A percentile compares a stretch with the other conserved stretches of the same genome.
Evolutionary conservation across 1,284 basidiomycete genomes (phyloP).

Genomic region (Spongiforma sp.): DNA sequence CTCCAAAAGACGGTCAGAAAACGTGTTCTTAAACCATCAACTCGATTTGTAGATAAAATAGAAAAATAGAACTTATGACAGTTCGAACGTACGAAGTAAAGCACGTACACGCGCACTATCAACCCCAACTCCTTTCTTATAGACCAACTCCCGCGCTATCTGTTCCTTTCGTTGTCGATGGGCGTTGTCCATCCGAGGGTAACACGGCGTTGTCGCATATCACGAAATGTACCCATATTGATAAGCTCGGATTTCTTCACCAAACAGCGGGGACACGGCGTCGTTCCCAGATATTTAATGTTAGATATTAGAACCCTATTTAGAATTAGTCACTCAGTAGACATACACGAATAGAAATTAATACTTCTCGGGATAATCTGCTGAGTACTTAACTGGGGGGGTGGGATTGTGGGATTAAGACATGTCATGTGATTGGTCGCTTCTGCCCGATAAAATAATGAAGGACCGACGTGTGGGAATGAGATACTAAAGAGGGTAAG

Average conservation of each 20-base stretch:
- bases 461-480: no score
- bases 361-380: background rate
- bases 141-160: background rate
- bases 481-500: no score
- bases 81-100: background rate
- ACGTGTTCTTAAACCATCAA: background rate
- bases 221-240: background rate
- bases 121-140: background rate
- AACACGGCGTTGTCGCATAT: background rate
- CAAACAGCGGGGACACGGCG: conserved; percentile 4
- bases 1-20: background rate
- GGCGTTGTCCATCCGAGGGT: background rate
- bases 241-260: background rate
- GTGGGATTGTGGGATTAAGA: no score
- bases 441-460: no score
- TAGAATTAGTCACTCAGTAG: background rate
- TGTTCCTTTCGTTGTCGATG: background rate
- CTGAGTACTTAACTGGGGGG: no score
- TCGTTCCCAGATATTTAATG: conserved; percentile 2
- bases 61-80: background rate
- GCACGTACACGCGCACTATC: background rate
- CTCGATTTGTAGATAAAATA: background rate
- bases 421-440: no score
- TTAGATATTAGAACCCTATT: conserved; percentile 3
- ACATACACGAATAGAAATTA: background rate